Base-by-base conservation (phyloP, 345 rosid species). In the Eutrema yunnanense region DNA sequence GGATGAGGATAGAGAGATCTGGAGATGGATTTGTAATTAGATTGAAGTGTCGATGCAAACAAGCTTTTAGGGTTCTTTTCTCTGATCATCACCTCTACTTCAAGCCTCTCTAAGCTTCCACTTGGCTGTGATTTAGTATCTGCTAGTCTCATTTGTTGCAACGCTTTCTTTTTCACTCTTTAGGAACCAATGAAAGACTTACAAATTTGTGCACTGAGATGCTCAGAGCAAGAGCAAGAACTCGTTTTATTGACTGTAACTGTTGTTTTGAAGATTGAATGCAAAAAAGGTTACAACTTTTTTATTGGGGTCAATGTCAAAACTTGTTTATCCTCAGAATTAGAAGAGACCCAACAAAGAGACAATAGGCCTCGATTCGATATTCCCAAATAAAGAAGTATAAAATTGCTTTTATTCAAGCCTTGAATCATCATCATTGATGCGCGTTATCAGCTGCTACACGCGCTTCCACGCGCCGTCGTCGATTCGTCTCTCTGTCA, bases 1-100 rank as follows among this genome's bases (percentile, higher is more conserved):
- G 75, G 50, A 76, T 76, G 79, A 76, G 79, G 65, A 76, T 69
- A 76, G 79, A 76, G 47, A 76, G 79, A 69, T 76, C 75, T 40
- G 79, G 79, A 69, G 79, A 76, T 37, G 79, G 79, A 2, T 76
- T 16, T 41, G 46, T 76, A 40, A 76, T 76, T 55, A 59, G 75
- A 47, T 48, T 76, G 65, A 76, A 76, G 75, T 76, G 79, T 63
- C 54, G 54, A 29, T 76, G 79, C 75, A 62, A 22, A 38, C 52
- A 37, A 29, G 75, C 79, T 63, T 76, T 16, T 55, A 76, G 75
- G 71, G 61, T 69, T 62, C 61, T 76, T 32, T 76, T 76, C 71
- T 62, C 71, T 40, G 71, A 76, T 47, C 60, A 56, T 32, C 79
- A 56, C 33, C 66, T 76, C 70, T 75, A 75, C 79, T 75, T 69